Evolutionary conservation across 2,329 filamentous ascomycete species (phyloP), one percentile per base, ranked within the genome.

Genomic region (Biscogniauxia mediterranea): DNA sequence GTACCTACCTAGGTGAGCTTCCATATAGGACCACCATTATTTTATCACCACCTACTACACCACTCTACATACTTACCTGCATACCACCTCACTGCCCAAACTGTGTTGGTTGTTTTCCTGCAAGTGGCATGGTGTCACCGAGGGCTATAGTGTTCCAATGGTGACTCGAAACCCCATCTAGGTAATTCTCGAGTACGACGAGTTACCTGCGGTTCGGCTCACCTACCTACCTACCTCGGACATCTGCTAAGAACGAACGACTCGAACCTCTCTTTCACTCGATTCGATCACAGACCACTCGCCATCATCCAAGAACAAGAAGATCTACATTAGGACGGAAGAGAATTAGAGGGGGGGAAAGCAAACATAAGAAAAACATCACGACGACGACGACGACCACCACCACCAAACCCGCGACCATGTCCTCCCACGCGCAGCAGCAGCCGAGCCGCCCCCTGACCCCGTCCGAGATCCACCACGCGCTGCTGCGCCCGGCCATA

Each of bases 401-500:
- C 32, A 38, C 7, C 32, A 38, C 32, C 32, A 46, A 15, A 6
- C 55, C 11, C 51, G 49, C 54, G 49, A 57, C 57, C 26, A 71
- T 70, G 69, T 66, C 70, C 25, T 69, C 69, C 5, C 65, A 69
- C 28, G 55, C 62, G 11, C 66, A 66, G 21, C 64, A 68, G 32
- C 52, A 55, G 17, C 59, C 58, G 19, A 46, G 17, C 38, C 68
- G 59, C 54, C 59, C 61, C 26, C 63, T 59, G 3, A 63, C 64
- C 9, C 55, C 69, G 5, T 69, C 66, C 50, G 69, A 71, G 60
- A 66, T 73, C 26, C 66, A 73, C 78, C 89, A 92, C 76, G 89
- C 91, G 63, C 88, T 97, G 65, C 83, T 98, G 60, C 92, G 93
- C 51, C 94, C 94, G 1, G 89, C 89, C 54, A 86, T 97, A 63